Percentiles rank a stretch among this genome's conserved stretches.
phyloP scores from a whole-genome alignment of 768 basidiomycete genomes.

The Podaxis sp. region DNA sequence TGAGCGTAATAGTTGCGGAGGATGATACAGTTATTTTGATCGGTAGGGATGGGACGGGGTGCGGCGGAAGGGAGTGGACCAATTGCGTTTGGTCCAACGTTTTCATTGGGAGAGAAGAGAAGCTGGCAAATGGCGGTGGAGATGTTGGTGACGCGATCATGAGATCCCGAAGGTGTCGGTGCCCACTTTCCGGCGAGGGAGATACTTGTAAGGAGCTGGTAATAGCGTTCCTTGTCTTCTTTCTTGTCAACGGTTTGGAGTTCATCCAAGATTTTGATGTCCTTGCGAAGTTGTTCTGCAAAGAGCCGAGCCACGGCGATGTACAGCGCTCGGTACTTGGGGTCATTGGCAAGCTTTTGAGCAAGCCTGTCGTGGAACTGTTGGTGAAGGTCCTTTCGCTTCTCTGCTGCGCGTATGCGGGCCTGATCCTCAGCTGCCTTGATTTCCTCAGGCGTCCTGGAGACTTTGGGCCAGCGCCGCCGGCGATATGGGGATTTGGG shows the following conservation, averaged over 20 bases:
- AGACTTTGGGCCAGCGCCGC: neutral
- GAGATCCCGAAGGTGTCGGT: conserved; percentile 53
- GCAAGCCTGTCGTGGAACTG: conserved; percentile 34
- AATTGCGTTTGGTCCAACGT: conserved; percentile 31
- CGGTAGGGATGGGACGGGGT: conserved; percentile 16
- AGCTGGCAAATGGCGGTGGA: conserved; percentile 59
- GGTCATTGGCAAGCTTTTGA: conserved; percentile 37
- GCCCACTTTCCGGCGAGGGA: conserved; percentile 72
- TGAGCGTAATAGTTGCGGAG: conserved; percentile 59
- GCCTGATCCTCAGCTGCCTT: conserved; percentile 15
- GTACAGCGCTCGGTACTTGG: conserved; percentile 61
- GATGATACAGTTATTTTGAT: conserved; percentile 31
- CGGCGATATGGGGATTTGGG: conserved; percentile 1
- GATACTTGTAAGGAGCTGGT: conserved; percentile 37
- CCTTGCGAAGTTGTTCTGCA: conserved; percentile 46
- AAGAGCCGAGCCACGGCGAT: conserved; percentile 62
- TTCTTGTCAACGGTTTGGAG: conserved; percentile 31
- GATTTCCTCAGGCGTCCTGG: conserved; percentile 18
- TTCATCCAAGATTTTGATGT: conserved; percentile 39
- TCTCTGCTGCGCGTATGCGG: conserved; percentile 20
- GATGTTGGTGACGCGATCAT: conserved; percentile 65
- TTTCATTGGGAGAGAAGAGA: conserved; percentile 35
- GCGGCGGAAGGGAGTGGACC: conserved; percentile 9
- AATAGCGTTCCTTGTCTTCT: conserved; percentile 21
- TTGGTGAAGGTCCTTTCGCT: conserved; percentile 22